Evolutionary conservation across 164 flowering plant genomes (phyloP).

Genomic region (Aristolochia contorta): DNA sequence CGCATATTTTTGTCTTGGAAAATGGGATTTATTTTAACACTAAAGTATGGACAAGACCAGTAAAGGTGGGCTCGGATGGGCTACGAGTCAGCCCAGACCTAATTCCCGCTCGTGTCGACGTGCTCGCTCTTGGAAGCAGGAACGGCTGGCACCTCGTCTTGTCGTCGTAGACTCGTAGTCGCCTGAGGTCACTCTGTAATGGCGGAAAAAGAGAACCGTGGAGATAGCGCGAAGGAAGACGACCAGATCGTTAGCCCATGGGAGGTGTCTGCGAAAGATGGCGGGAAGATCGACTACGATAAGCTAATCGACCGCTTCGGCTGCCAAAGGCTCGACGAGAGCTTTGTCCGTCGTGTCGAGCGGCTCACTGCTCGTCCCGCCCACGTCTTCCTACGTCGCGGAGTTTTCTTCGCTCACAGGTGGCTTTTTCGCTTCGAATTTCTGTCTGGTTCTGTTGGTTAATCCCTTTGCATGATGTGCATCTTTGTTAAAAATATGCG

Average conservation of each 20-base stretch:
- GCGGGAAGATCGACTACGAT: slow-evolving; percentile 89
- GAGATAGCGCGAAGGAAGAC: slow-evolving; percentile 19
- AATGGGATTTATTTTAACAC: too few relatives aligned
- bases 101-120: too few relatives aligned
- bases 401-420: slow-evolving; percentile 95
- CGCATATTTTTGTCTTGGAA: too few relatives aligned
- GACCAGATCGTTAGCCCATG: slow-evolving; percentile 87
- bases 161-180: too few relatives aligned
- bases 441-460: not conserved
- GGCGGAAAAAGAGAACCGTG: slow-evolving; percentile 3
- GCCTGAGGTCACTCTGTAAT: not conserved
- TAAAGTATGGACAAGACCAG: too few relatives aligned
- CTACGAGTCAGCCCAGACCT: too few relatives aligned
- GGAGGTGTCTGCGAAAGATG: slow-evolving; percentile 66
- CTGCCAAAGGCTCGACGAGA: slow-evolving; percentile 62
- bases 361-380: slow-evolving; percentile 73
- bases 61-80: too few relatives aligned
- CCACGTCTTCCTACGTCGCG: slow-evolving; percentile 92
- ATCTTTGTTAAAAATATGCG: not conserved
- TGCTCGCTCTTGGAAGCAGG: too few relatives aligned
- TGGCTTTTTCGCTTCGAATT: not conserved
- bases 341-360: slow-evolving; percentile 58
- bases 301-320: slow-evolving; percentile 91
- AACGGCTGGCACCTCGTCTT: too few relatives aligned
- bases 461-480: not conserved